Percentiles rank a stretch among this genome's conserved stretches.
phyloP scores from a whole-genome alignment of 208 protist genomes.

The Crithidia acanthocephali region DNA sequence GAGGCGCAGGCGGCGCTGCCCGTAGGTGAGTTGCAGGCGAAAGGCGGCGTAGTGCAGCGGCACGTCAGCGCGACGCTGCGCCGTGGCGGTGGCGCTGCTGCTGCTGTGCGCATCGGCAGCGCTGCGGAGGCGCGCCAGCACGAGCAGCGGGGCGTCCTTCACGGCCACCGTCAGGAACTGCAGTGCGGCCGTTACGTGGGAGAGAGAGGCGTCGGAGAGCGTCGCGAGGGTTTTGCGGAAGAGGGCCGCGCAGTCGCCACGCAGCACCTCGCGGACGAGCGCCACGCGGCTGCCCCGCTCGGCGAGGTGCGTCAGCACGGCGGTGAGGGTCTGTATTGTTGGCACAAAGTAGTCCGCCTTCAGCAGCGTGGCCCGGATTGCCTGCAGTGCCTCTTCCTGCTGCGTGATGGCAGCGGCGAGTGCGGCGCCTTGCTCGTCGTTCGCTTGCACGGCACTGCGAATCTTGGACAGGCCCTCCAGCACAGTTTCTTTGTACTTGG shows the following conservation, averaged over 20 bases:
- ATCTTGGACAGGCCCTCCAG: slow-evolving; percentile 85
- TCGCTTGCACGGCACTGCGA: slow-evolving; percentile 22
- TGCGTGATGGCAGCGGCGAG: slow-evolving; percentile 65
- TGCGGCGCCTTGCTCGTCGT: slow-evolving; percentile 35
- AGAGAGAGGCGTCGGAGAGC: slow-evolving; percentile 58
- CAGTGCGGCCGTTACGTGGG: slow-evolving; percentile 53
- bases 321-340: slow-evolving; percentile 59
- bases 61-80: slow-evolving; percentile 37
- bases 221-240: slow-evolving; percentile 52
- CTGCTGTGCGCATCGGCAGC: slow-evolving; percentile 10
- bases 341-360: slow-evolving; percentile 43
- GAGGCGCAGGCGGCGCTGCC: slow-evolving; percentile 74
- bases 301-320: slow-evolving; percentile 23
- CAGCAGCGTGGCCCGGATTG: slow-evolving; percentile 54
- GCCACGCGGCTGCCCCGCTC: slow-evolving; percentile 31
- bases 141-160: slow-evolving; percentile 58
- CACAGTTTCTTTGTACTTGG: slow-evolving; percentile 82
- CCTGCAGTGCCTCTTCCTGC: slow-evolving; percentile 62
- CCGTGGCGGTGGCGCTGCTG: neutral
- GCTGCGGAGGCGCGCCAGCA: slow-evolving; percentile 74
- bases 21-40: slow-evolving; percentile 77
- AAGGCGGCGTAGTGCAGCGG: slow-evolving; percentile 80
- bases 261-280: slow-evolving; percentile 72
- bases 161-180: slow-evolving; percentile 66
- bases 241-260: slow-evolving; percentile 56